phyloP scores from a whole-genome alignment of 192 early-diverging fungal species.

The Backusella westeae region DNA sequence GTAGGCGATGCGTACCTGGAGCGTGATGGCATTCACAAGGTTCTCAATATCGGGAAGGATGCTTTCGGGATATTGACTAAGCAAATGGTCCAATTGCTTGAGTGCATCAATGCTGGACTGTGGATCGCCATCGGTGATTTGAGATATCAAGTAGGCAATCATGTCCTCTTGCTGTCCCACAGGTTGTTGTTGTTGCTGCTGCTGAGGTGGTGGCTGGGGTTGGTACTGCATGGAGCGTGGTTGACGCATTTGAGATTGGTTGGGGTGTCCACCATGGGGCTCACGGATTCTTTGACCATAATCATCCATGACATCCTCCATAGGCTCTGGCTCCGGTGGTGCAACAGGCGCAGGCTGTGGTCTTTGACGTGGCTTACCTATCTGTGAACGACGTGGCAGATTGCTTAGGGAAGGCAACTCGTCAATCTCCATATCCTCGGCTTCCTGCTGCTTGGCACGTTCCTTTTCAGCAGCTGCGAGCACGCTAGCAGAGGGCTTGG shows the following conservation, averaged over 20 bases:
- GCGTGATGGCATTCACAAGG: slow-evolving; percentile 66
- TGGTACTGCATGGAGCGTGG: slow-evolving; percentile 14
- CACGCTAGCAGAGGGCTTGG: slow-evolving; percentile 42
- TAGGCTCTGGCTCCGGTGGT: slow-evolving; percentile 34
- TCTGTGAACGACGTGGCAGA: slow-evolving; percentile 20
- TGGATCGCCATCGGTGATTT: slow-evolving; percentile 64
- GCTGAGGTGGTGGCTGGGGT: slow-evolving; percentile 25
- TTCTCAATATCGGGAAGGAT: slow-evolving; percentile 62
- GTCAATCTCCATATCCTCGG: slow-evolving; percentile 33
- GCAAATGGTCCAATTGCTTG: slow-evolving; percentile 67
- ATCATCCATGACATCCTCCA: slow-evolving; percentile 35
- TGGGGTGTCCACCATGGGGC: background rate
- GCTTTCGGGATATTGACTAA: slow-evolving; percentile 50
- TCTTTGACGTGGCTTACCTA: slow-evolving; percentile 21
- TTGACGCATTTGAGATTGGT: slow-evolving; percentile 5
- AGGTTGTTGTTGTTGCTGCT: slow-evolving; percentile 29
- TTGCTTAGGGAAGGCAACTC: slow-evolving; percentile 20
- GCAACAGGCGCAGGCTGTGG: slow-evolving; percentile 24
- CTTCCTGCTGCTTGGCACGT: slow-evolving; percentile 25
- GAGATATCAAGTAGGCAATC: slow-evolving; percentile 67
- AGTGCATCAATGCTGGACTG: slow-evolving; percentile 70
- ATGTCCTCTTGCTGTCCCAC: slow-evolving; percentile 43
- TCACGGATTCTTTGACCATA: background rate
- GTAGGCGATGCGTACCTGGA: slow-evolving; percentile 76
- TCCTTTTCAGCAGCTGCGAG: slow-evolving; percentile 33